Evolutionary conservation across 805 yeast species (phyloP), one percentile per base, ranked within the genome.

Genomic region (Teunomyces stri): DNA sequence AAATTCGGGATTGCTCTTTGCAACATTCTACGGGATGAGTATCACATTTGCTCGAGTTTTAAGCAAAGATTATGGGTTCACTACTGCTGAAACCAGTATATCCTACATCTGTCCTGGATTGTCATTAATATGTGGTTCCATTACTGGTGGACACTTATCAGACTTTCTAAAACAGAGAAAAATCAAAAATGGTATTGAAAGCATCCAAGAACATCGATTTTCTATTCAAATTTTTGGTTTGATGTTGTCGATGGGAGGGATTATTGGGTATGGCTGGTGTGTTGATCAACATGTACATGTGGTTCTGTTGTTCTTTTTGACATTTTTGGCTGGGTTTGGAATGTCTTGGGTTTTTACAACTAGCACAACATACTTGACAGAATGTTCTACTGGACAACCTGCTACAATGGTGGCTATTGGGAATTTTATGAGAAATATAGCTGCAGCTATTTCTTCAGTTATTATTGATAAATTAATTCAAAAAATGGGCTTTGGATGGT

Each of bases 321-420:
- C 76, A 0, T 78, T 76, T 49, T 55, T 78, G 4, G 64, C 66
- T 27, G 81, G 82, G 0, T 75, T 77, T 54, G 83, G 84, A 1
- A 69, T 78, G 69, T 76, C 83, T 0, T 79, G 82, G 77, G 75
- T 78, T 27, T 76, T 78, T 49, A 75, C 77, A 16, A 72, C 79
- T 0, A 75, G 76, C 3, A 78, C 80, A 49, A 76, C 84, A 0
- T 80, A 79, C 55, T 56, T 79, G 42, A 73, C 82, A 1, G 84
- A 80, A 50, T 66, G 79, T 33, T 65, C 77, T 10, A 65, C 74
- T 4, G 72, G 69, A 1, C 78, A 75, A 51, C 77, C 82, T 1
- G 80, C 84, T 1, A 70, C 80, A 0, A 69, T 74, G 44, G 80
- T 80, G 20, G 82, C 85, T 0, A 59, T 80, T 40, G 80, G 80